These are phyloP conservation scores for Castanea sativa DNA, from an alignment of 306 rosid species.

Conservation along the genomic window DNA sequence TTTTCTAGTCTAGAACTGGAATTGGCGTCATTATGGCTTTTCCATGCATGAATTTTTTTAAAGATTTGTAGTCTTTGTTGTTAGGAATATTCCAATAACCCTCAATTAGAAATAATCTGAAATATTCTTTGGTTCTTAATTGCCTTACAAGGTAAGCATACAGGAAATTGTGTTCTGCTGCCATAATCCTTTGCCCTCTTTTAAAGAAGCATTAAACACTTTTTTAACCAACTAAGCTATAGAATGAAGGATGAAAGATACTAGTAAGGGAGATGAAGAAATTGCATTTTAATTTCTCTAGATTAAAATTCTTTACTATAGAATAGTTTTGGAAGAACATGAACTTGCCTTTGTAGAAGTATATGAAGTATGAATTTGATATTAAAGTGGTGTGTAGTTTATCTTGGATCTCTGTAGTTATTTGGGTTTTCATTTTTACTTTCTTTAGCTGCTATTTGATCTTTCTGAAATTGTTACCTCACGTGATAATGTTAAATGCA, in stretches of 20 bases:
- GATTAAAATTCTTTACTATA: not conserved
- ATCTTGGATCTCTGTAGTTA: not conserved
- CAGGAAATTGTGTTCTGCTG: not conserved
- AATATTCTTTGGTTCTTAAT: not conserved
- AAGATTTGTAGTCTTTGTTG: not conserved
- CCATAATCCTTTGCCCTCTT: not conserved
- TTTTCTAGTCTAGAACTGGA: not conserved
- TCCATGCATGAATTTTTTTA: not conserved
- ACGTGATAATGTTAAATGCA: constrained; percentile 17
- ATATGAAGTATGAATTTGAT: not conserved
- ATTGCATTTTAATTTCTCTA: not conserved
- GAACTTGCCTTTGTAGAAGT: too few relatives aligned
- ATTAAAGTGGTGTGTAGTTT: not conserved
- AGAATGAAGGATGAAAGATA: not conserved
- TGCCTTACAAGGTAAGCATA: not conserved
- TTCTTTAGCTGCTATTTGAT: not conserved
- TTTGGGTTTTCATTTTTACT: not conserved
- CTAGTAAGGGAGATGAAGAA: not conserved
- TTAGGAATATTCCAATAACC: not conserved
- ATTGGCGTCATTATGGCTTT: not conserved
- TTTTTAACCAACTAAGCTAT: not conserved
- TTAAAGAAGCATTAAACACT: not conserved
- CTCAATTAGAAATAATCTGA: not conserved
- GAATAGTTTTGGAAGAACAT: too few relatives aligned
- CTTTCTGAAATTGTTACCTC: not conserved